phyloP scores from a whole-genome alignment of 441 rosid genomes.

The Syzygium malaccense region DNA sequence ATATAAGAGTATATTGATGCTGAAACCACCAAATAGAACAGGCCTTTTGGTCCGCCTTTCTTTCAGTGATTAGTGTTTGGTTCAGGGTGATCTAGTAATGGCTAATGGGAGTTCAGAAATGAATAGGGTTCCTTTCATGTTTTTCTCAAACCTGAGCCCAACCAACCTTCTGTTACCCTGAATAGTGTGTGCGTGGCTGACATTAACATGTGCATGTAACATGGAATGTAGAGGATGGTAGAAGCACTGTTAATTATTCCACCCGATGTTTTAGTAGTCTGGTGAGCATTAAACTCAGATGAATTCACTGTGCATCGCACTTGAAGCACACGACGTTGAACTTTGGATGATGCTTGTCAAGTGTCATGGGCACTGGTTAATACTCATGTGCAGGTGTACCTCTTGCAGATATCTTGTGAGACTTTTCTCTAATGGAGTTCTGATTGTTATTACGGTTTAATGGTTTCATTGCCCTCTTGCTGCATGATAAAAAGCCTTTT shows the following conservation, averaged over 20 bases:
- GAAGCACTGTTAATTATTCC: neutral
- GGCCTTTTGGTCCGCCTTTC: neutral
- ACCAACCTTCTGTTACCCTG: neutral
- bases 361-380: neutral
- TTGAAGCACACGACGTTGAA: neutral
- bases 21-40: neutral
- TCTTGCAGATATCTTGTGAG: neutral
- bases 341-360: neutral
- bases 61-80: neutral
- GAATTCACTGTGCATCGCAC: neutral
- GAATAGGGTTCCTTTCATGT: neutral
- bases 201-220: neutral
- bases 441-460: neutral
- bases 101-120: neutral
- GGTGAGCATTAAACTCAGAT: neutral
- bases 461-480: neutral
- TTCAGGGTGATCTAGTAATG: neutral
- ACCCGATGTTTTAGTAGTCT: neutral
- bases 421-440: neutral
- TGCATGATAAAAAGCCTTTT: neutral
- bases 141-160: neutral
- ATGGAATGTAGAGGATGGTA: neutral
- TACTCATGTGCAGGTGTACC: neutral
- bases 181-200: neutral
- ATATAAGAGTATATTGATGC: neutral